Base-by-base conservation (phyloP, 768 basidiomycete species). In the Leccinellum albellum region DNA sequence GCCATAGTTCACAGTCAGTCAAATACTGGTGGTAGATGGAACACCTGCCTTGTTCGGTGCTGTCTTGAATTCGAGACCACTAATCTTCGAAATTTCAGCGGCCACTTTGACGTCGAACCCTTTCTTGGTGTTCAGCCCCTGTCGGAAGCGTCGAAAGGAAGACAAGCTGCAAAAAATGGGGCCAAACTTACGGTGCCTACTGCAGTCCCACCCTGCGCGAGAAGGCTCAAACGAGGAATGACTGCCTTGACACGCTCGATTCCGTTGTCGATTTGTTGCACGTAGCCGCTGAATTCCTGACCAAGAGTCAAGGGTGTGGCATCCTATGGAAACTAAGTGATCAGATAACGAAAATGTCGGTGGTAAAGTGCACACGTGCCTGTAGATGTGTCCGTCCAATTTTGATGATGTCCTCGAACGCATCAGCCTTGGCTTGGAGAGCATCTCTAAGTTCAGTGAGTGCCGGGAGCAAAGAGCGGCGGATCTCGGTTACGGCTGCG, bases 221-320 rank as follows among this genome's bases (percentile, higher is more conserved):
- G 83, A 66, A 86, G 76, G 71, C 88, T 90, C 63, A 98, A 70
- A 48, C 96, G 87, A 46, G 95, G 94, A 53, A 99, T 74, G 32
- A 87, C 86, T 55, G 76, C 85, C 70, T 89, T 83, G 51, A 93
- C 80, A 48, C 97, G 86, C 51, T 84, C 88, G 62, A 98, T 94
- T 60, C 90, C 91, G 73, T 96, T 94, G 20, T 87, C 79, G 55
- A 98, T 72, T 74, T 99, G 97, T 70, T 94, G 91, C 17, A 94
- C 97, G 75, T 99, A 99, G 33, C 97, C 97, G 56, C 90, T 92
- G 76, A 99, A 98, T 76, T 99, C 97, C 77, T 98, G 97, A 15
- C 97, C 97, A 40, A 99, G 86, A 15, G 97, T 98, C 63, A 99
- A 75, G 13, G 97, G 97, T 0, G 97, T 98, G 3, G 97, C 97